Evolutionary conservation across 1,139 yeast species (phyloP).

Genomic region (Williopsis jadinii): DNA sequence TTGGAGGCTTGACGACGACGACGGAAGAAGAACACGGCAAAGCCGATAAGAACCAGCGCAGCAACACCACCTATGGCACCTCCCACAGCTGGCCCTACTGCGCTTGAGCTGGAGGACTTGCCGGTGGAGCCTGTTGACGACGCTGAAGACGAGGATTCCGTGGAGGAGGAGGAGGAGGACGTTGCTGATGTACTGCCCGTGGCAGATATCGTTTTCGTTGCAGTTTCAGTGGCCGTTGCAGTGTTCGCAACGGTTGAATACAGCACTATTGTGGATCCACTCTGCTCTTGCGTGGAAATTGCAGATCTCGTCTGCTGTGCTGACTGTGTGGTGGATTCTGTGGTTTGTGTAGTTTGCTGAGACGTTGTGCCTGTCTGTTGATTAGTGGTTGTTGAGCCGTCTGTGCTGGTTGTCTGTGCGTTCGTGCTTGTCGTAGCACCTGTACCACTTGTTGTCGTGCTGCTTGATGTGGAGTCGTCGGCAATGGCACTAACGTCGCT

Average conservation of each 20-base stretch:
- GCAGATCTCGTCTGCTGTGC: slow-evolving; percentile 8
- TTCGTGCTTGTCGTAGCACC: not conserved
- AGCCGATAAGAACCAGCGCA: slow-evolving; percentile 12
- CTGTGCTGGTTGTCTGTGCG: not conserved
- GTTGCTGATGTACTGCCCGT: slow-evolving; percentile 7
- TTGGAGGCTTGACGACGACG: slow-evolving; percentile 17
- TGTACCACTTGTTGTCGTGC: slow-evolving; percentile 7
- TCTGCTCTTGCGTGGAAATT: slow-evolving; percentile 11
- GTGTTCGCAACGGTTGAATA: slow-evolving; percentile 16
- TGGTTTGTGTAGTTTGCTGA: slow-evolving; percentile 1
- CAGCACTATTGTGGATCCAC: slow-evolving; percentile 23
- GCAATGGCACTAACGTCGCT: slow-evolving; percentile 17
- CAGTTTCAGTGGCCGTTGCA: slow-evolving; percentile 3
- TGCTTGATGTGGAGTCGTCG: not conserved
- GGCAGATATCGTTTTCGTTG: slow-evolving; percentile 10
- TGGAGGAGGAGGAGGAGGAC: slow-evolving; percentile 4
- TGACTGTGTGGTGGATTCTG: not conserved
- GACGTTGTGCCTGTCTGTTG: slow-evolving; percentile 2
- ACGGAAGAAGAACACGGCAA: slow-evolving; percentile 13
- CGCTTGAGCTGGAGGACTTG: not conserved
- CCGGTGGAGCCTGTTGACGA: not conserved
- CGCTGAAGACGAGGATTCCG: not conserved
- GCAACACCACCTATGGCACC: slow-evolving; percentile 24
- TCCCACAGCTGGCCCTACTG: slow-evolving; percentile 25
- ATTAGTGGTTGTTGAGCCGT: slow-evolving; percentile 5